Percentiles rank a stretch among this genome's conserved stretches.
These are phyloP conservation scores for Gelatoporia subvermispora DNA, from an alignment of 768 basidiomycete species.

Conservation along the genomic window DNA sequence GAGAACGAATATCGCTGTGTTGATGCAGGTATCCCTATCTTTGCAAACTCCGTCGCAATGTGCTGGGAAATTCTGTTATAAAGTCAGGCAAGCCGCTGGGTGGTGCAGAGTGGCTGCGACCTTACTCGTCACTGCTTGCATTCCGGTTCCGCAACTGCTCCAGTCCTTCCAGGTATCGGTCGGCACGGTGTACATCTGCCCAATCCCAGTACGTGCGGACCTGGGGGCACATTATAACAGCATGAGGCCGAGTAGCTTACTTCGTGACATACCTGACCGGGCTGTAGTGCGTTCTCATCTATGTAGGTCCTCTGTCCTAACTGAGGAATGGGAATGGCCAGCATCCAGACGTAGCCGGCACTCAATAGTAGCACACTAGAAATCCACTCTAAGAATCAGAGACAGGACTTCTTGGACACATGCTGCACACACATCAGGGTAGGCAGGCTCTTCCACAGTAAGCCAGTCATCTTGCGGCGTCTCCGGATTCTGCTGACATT, in stretches of 20 bases:
- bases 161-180: constrained; percentile 69
- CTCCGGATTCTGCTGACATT: constrained; percentile 41
- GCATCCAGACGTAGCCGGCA: constrained; percentile 78
- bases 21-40: constrained; percentile 66
- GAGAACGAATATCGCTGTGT: constrained; percentile 64
- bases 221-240: constrained; percentile 32
- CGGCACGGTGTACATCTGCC: constrained; percentile 85
- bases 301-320: constrained; percentile 74
- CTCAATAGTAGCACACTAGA: constrained; percentile 52
- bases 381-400: background rate
- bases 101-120: background rate
- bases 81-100: constrained; percentile 1
- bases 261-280: constrained; percentile 63
- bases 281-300: constrained; percentile 95
- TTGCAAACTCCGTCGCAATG: constrained; percentile 60
- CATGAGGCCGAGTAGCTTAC: background rate
- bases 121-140: constrained; percentile 70
- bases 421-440: constrained; percentile 17
- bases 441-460: constrained; percentile 30
- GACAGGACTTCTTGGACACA: background rate
- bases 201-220: constrained; percentile 91
- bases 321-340: constrained; percentile 62
- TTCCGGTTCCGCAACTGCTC: constrained; percentile 60
- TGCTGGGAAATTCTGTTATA: constrained; percentile 57
- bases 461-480: constrained; percentile 32